phyloP scores from a whole-genome alignment of 2,329 filamentous ascomycete species.

The Acephala macrosclerotiorum region DNA sequence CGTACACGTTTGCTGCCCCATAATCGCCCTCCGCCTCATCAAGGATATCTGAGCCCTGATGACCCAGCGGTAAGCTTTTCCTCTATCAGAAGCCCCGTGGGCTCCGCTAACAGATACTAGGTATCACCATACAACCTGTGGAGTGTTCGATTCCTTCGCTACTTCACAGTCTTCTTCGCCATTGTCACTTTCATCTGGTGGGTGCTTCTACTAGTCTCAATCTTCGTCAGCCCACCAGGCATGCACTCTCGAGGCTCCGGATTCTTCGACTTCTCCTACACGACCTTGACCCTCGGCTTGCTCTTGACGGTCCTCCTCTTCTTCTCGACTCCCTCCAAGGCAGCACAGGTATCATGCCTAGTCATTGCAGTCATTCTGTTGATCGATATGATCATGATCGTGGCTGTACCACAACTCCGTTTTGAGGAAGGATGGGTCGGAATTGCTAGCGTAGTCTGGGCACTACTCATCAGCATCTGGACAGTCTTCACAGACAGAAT shows the following conservation, averaged over 20 bases:
- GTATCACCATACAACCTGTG: slow-evolving; percentile 94
- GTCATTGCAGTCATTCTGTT: slow-evolving; percentile 72
- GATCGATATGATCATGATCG: slow-evolving; percentile 79
- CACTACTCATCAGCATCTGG: slow-evolving; percentile 80
- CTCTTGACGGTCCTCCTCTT: slow-evolving; percentile 82
- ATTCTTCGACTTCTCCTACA: slow-evolving; percentile 88
- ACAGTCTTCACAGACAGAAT: slow-evolving; percentile 80
- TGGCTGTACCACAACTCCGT: slow-evolving; percentile 76
- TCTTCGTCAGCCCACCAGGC: slow-evolving; percentile 88
- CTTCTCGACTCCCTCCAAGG: slow-evolving; percentile 83
- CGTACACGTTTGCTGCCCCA: slow-evolving; percentile 51
- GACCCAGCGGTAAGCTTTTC: slow-evolving; percentile 73
- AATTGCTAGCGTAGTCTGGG: slow-evolving; percentile 86
- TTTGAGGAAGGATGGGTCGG: slow-evolving; percentile 92
- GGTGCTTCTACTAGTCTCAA: slow-evolving; percentile 85
- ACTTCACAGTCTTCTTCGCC: slow-evolving; percentile 79
- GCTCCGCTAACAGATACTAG: slow-evolving; percentile 29
- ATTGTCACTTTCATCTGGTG: slow-evolving; percentile 87
- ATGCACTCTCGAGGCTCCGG: slow-evolving; percentile 89
- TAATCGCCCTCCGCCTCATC: slow-evolving; percentile 31
- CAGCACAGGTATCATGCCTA: slow-evolving; percentile 76
- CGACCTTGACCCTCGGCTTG: slow-evolving; percentile 78
- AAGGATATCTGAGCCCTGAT: slow-evolving; percentile 74
- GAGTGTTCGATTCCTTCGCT: slow-evolving; percentile 83
- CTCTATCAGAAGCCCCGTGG: neutral